A percentile compares a stretch with the other conserved stretches of the same genome.
Evolutionary conservation across 441 rosid genomes (phyloP).

Genomic region (Adansonia madagascariensis): DNA sequence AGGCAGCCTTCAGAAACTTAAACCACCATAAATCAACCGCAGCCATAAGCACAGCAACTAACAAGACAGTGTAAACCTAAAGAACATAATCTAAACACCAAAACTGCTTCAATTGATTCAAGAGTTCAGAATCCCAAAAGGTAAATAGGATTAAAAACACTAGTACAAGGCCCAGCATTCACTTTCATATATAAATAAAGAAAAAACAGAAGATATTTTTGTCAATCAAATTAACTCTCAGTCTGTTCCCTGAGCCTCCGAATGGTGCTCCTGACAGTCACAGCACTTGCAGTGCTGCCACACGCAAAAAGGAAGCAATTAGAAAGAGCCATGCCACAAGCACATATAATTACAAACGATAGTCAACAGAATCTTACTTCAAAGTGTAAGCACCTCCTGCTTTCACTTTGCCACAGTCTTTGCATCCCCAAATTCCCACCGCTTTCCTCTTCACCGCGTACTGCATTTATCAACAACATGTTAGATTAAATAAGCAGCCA

Average conservation of each 20-base stretch:
- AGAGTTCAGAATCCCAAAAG: neutral
- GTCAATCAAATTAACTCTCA: slow-evolving; percentile 30
- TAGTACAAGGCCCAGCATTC: neutral
- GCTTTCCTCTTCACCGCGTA: slow-evolving; percentile 89
- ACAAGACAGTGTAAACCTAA: no score
- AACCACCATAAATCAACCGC: no score
- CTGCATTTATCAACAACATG: slow-evolving; percentile 33
- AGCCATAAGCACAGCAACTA: no score
- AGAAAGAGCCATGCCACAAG: neutral
- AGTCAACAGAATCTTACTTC: slow-evolving; percentile 53
- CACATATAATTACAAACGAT: neutral
- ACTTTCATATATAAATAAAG: neutral
- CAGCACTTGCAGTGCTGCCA: slow-evolving; percentile 86
- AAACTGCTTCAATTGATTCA: neutral
- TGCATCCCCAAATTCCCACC: slow-evolving; percentile 94
- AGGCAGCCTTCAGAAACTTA: no score
- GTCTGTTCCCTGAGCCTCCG: slow-evolving; percentile 43
- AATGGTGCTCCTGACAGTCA: slow-evolving; percentile 58
- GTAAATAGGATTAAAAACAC: neutral
- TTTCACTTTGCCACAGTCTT: slow-evolving; percentile 89
- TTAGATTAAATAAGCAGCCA: neutral
- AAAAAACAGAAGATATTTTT: neutral
- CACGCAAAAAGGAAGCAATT: neutral
- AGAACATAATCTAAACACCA: neutral
- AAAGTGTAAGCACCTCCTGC: slow-evolving; percentile 96